Evolutionary conservation across 495 filamentous ascomycete genomes (phyloP), one percentile per base, ranked within the genome.

Genomic region (Penicillium herquei): DNA sequence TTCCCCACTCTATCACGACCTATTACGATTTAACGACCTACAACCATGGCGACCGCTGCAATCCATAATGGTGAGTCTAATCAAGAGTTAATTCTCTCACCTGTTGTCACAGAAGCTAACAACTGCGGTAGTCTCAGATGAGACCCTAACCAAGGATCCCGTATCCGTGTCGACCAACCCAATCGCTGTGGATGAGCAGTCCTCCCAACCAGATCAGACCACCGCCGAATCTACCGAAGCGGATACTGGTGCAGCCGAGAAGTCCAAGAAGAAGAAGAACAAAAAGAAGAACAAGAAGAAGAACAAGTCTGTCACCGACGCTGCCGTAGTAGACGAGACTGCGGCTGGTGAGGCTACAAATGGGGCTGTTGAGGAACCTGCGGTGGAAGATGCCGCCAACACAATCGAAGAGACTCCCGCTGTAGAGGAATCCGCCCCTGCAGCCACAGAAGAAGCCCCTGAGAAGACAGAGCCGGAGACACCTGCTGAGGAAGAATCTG

Each of bases 41-140:
- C 39, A 41, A 56, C 30, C 46, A 65, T 65, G 62, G 62, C 62
- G 33, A 62, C 62, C 49, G 62, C 62, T 46, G 57, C 62, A 26
- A 65, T 61, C 37, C 62, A 61, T 39, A 62, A 58, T 51, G 58
- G 62, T 65, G 50, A 42, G 52, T 52, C 4, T 43, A 43, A 43
- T 12, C 2, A 39, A 32, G 17, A 30, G 45, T 13, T 49, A 33
- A 41, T 32, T 26, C 21, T 26, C 21, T 26, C 4, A 26, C 13
- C 1, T 17, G 3, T 32, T 30, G 17, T 7, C 1, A 44, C 26
- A n/a, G 11, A n/a, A 21, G 9, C 30, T 18, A 13, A 42, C 39
- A 39, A 5, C 35, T 16, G 7, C 41, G 40, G 5, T 14, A 65
- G 62, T 62, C 40, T 55, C 62, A 18, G 62, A 65, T 18, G 62